Percentiles rank a stretch among this genome's conserved stretches.
phyloP scores from a whole-genome alignment of 2,329 filamentous ascomycete species.

The Paecilomyces sp. region DNA sequence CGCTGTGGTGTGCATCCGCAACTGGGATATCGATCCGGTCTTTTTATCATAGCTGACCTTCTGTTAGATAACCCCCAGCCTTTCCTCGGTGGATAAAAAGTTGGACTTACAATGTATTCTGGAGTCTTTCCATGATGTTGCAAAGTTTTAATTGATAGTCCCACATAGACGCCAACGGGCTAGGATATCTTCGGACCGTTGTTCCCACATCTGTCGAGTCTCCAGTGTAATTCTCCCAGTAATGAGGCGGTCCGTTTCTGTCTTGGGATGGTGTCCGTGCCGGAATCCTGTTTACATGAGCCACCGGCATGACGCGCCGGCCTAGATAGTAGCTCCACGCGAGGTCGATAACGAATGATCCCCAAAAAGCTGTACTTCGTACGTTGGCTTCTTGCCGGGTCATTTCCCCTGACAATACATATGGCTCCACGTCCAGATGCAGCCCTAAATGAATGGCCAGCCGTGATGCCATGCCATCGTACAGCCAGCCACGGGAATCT shows the following conservation, averaged over 20 bases:
- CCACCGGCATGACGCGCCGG: slow-evolving; percentile 7
- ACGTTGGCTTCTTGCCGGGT: slow-evolving; percentile 17
- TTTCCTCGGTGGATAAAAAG: neutral
- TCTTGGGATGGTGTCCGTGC: slow-evolving; percentile 5
- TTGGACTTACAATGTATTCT: slow-evolving; percentile 9
- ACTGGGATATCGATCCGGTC: slow-evolving; percentile 5
- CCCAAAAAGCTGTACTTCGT: slow-evolving; percentile 23
- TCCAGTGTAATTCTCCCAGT: slow-evolving; percentile 5
- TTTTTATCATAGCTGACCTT: slow-evolving; percentile 5
- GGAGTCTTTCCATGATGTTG: slow-evolving; percentile 8
- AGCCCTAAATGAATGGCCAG: slow-evolving; percentile 26
- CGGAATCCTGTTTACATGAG: slow-evolving; percentile 6
- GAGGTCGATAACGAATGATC: slow-evolving; percentile 20
- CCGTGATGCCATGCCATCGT: slow-evolving; percentile 28
- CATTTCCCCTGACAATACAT: slow-evolving; percentile 15
- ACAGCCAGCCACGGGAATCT: slow-evolving; percentile 33
- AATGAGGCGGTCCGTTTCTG: neutral
- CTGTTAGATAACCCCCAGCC: neutral
- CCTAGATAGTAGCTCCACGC: slow-evolving; percentile 12
- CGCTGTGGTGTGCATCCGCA: slow-evolving; percentile 5
- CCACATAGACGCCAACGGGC: slow-evolving; percentile 8
- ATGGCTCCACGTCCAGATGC: slow-evolving; percentile 11
- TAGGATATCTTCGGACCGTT: slow-evolving; percentile 1
- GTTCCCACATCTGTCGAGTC: neutral
- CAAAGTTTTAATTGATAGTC: slow-evolving; percentile 9